phyloP scores from a whole-genome alignment of 2,329 filamentous ascomycete species.

The Arthrobotrys sinensis region DNA sequence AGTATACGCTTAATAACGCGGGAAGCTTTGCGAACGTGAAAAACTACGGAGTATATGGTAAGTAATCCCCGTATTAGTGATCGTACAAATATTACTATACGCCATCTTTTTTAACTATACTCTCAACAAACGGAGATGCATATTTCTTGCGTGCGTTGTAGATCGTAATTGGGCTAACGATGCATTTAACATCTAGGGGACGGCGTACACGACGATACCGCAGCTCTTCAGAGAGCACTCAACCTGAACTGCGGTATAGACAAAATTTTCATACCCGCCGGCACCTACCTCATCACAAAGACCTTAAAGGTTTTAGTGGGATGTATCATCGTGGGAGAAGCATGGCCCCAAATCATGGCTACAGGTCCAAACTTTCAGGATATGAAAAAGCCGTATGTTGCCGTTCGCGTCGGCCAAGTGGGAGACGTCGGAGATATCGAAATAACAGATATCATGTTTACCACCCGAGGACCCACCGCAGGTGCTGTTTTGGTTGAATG shows the following conservation, averaged over 20 bases:
- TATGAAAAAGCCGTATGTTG: slow-evolving; percentile 74
- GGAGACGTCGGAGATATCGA: slow-evolving; percentile 78
- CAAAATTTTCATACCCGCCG: slow-evolving; percentile 72
- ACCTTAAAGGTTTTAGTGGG: slow-evolving; percentile 70
- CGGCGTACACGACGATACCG: slow-evolving; percentile 87
- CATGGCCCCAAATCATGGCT: slow-evolving; percentile 65
- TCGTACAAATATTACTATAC: too few species aligned
- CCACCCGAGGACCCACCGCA: slow-evolving; percentile 76
- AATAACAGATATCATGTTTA: slow-evolving; percentile 79
- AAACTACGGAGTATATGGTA: slow-evolving; percentile 73
- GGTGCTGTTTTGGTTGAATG: slow-evolving; percentile 81
- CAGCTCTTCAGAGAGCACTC: slow-evolving; percentile 69
- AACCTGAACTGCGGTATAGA: slow-evolving; percentile 65
- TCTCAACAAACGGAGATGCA: too few species aligned
- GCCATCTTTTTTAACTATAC: too few species aligned
- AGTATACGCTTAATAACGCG: slow-evolving; percentile 79
- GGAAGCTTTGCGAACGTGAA: slow-evolving; percentile 86
- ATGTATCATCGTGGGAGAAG: slow-evolving; percentile 67
- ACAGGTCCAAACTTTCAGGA: slow-evolving; percentile 73
- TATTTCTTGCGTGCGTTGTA: too few species aligned
- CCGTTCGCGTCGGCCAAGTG: slow-evolving; percentile 76
- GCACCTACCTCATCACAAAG: slow-evolving; percentile 72
- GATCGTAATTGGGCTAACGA: too few species aligned
- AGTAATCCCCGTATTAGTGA: not conserved
- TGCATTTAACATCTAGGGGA: slow-evolving; percentile 75